Base-by-base conservation (phyloP, 192 early-diverging fungal genomes). In the Coemansia sp. region DNA sequence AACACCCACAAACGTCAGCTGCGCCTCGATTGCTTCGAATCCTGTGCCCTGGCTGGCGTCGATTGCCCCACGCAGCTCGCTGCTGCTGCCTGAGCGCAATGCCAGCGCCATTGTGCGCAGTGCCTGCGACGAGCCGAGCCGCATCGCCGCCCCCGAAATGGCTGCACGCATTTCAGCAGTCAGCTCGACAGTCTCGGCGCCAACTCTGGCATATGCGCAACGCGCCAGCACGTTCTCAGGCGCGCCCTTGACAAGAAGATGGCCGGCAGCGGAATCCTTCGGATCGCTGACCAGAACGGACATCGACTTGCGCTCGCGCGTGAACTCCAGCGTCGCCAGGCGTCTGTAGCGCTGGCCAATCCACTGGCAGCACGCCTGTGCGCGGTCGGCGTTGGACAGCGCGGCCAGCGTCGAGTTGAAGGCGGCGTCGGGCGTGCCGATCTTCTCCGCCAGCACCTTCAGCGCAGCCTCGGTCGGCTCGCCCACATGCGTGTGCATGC, bases 381-480 rank as follows among this genome's bases (percentile, higher is more conserved):
- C 85, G 57, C 85, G 88, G 38, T 86, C 77, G 23, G 73, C 71
- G 37, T 74, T 70, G 57, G 85, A 74, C 40, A 86, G 78, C 38
- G 29, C 38, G 37, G 29, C 29, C 27, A 91, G 66, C 28, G 70
- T 72, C 22, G 61, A 61, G 73, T 97, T 99, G 22, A 93, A 83
- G 9, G 57, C 54, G 6, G 67, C 37, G 65, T 91, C 85, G 59
- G 88, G 82, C 7, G 94, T 92, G 50, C 91, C 91, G 50, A 98
- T 64, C 80, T 97, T 97, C 81, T 98, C 97, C 11, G 90, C 94
- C 53, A 98, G 85, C 20, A 93, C 90, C 55, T 89, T 89, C 55
- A 99, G 84, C 27, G 97, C 97, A 13, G 95, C 97, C 81, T 99
- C 97, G 40, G 97, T 99, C 3, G 97, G 96, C 83, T 99, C 97